Percentiles rank a stretch among this genome's conserved stretches.
Conservation (phyloP, 2,329 filamentous ascomycete species). For the Juglanconis oblonga region DNA sequence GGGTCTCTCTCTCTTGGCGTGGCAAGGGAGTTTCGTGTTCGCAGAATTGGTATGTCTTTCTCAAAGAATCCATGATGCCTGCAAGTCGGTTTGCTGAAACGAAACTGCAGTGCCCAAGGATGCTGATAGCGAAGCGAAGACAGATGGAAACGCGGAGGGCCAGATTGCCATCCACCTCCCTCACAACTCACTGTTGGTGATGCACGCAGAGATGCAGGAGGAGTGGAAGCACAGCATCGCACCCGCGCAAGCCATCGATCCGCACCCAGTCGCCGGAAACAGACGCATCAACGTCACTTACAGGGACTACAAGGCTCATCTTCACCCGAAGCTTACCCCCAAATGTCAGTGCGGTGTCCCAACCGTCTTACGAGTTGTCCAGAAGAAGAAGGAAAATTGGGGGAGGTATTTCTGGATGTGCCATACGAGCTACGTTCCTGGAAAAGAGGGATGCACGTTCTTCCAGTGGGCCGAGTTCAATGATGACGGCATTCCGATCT, state of each 20-base stretch:
- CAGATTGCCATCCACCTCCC: constrained; percentile 92
- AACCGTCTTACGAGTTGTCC: constrained; percentile 70
- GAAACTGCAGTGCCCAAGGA: constrained; percentile 50
- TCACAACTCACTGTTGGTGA: constrained; percentile 88
- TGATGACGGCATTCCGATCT: constrained; percentile 77
- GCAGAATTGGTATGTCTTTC: constrained; percentile 61
- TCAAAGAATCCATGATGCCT: no score
- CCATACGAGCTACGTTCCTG: constrained; percentile 69
- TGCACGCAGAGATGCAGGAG: constrained; percentile 98
- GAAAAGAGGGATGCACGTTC: constrained; percentile 67
- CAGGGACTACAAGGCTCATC: constrained; percentile 72
- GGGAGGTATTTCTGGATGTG: constrained; percentile 93
- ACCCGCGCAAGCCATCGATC: constrained; percentile 72
- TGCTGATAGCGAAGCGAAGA: constrained; percentile 43
- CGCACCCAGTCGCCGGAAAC: constrained; percentile 78
- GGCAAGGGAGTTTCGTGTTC: constrained; percentile 86
- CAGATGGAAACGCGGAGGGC: constrained; percentile 61
- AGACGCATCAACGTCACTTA: constrained; percentile 93
- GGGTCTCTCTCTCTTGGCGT: constrained; percentile 89
- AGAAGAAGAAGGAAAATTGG: constrained; percentile 70
- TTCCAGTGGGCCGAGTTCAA: constrained; percentile 88
- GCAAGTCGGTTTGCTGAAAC: constrained; percentile 29
- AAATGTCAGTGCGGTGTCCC: constrained; percentile 73
- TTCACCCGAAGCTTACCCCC: constrained; percentile 77
- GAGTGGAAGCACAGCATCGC: constrained; percentile 90